Percentiles rank a stretch among this genome's conserved stretches.
These are phyloP conservation scores for Pseudogymnoascus sp. DNA, from an alignment of 2,329 filamentous ascomycete genomes.

Conservation along the genomic window DNA sequence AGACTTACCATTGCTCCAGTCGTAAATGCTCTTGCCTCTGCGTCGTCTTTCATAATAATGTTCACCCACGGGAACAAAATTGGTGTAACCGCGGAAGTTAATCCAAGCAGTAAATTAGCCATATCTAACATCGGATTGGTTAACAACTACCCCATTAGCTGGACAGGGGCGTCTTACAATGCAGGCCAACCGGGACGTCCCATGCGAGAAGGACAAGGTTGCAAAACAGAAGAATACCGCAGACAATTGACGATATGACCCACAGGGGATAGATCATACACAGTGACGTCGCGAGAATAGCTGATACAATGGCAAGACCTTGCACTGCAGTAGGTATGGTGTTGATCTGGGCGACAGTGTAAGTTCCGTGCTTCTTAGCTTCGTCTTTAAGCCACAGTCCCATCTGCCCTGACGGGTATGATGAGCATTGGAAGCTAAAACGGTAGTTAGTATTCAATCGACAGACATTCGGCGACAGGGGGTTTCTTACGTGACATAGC, in stretches of 20 bases:
- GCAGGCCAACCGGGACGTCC: conserved; percentile 23
- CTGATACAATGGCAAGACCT: conserved; percentile 24
- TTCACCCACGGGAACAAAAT: conserved; percentile 27
- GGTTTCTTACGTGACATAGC: conserved; percentile 21
- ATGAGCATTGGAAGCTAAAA: conserved; percentile 12
- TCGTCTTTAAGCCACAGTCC: conserved; percentile 32
- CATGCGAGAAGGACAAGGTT: conserved; percentile 24
- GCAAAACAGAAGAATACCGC: conserved; percentile 20
- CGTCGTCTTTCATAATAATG: conserved; percentile 25
- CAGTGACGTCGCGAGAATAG: conserved; percentile 25
- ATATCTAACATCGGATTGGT: conserved; percentile 11
- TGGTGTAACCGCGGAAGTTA: conserved; percentile 24
- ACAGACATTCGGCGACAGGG: background rate
- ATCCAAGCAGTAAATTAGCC: conserved; percentile 22
- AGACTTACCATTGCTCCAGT: conserved; percentile 28
- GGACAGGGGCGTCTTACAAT: conserved; percentile 16
- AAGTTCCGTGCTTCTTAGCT: conserved; percentile 21
- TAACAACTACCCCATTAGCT: background rate
- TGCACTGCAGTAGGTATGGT: conserved; percentile 22
- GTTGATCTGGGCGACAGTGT: conserved; percentile 28
- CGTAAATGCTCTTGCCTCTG: conserved; percentile 27
- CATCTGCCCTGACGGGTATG: conserved; percentile 20
- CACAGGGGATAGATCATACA: conserved; percentile 32
- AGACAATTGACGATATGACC: conserved; percentile 25
- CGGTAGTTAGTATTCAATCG: background rate